phyloP scores from a whole-genome alignment of 495 filamentous ascomycete genomes.

The Aspergillus egyptiacus region DNA sequence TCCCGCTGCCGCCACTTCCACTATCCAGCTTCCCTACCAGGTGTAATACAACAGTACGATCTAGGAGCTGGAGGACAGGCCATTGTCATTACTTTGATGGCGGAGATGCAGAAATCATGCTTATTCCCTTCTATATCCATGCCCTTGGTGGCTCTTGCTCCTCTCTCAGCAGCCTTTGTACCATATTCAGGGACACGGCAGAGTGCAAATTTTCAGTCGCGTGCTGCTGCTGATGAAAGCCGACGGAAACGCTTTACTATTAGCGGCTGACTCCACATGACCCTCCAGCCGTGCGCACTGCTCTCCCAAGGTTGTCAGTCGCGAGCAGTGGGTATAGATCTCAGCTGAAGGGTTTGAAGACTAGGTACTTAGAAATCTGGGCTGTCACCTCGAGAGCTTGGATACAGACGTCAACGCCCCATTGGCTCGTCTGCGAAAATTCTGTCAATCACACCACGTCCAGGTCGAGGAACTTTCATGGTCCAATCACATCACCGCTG shows the following conservation, averaged over 20 bases:
- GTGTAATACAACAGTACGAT: too few relatives aligned
- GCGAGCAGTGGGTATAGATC: too few relatives aligned
- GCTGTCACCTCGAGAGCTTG: too few relatives aligned
- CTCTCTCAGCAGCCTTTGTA: too few relatives aligned
- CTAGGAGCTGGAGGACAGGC: too few relatives aligned
- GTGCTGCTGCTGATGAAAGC: slow-evolving; percentile 9
- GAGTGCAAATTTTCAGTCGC: slow-evolving; percentile 12
- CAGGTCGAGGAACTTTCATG: background rate
- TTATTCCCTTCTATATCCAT: too few relatives aligned
- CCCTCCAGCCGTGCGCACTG: too few relatives aligned
- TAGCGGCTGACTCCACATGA: slow-evolving; percentile 9
- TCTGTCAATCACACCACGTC: slow-evolving; percentile 5
- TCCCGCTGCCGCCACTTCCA: too few relatives aligned
- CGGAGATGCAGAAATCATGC: too few relatives aligned
- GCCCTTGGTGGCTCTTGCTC: too few relatives aligned
- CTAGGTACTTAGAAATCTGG: background rate
- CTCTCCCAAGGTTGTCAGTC: background rate
- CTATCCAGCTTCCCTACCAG: too few relatives aligned
- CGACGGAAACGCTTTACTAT: slow-evolving; percentile 5
- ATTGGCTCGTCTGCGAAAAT: background rate
- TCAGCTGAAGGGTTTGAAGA: background rate
- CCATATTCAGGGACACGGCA: background rate
- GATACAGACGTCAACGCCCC: background rate
- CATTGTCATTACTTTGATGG: too few relatives aligned
- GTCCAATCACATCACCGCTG: background rate